phyloP scores from a whole-genome alignment of 805 yeast genomes.

The Brettanomyces naardenensis region DNA sequence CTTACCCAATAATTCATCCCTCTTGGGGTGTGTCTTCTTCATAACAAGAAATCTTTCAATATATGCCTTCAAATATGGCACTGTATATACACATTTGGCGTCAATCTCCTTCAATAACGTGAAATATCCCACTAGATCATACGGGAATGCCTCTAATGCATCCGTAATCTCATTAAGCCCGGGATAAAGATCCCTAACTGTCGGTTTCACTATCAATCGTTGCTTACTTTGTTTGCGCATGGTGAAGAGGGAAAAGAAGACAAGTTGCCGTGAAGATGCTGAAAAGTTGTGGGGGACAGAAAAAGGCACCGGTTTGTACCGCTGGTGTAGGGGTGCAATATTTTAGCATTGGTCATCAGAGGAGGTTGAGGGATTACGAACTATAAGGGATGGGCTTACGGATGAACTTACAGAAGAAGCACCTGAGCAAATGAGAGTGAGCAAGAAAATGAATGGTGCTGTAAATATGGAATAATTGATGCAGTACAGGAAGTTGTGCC shows the following conservation, averaged over 20 bases:
- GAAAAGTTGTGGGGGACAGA: neutral
- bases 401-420: no score
- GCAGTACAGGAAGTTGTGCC: no score
- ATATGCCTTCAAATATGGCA: slow-evolving; percentile 55
- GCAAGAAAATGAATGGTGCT: no score
- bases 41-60: slow-evolving; percentile 41
- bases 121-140: slow-evolving; percentile 73
- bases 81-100: slow-evolving; percentile 77
- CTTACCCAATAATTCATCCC: slow-evolving; percentile 28
- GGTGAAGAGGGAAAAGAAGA: neutral
- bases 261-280: neutral
- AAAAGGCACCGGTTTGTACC: neutral
- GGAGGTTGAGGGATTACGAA: no score
- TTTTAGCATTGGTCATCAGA: no score
- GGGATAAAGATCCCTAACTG: slow-evolving; percentile 45
- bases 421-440: no score
- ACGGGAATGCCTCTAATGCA: slow-evolving; percentile 84
- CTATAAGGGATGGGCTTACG: no score
- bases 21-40: slow-evolving; percentile 29
- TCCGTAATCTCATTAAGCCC: slow-evolving; percentile 90
- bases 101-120: slow-evolving; percentile 89
- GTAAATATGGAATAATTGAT: no score
- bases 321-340: no score
- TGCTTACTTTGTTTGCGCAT: slow-evolving; percentile 6
- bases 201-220: slow-evolving; percentile 17